A percentile compares a stretch with the other conserved stretches of the same genome.
phyloP scores from a whole-genome alignment of 1,284 basidiomycete species.

The Cutaneotrichosporon sp. region DNA sequence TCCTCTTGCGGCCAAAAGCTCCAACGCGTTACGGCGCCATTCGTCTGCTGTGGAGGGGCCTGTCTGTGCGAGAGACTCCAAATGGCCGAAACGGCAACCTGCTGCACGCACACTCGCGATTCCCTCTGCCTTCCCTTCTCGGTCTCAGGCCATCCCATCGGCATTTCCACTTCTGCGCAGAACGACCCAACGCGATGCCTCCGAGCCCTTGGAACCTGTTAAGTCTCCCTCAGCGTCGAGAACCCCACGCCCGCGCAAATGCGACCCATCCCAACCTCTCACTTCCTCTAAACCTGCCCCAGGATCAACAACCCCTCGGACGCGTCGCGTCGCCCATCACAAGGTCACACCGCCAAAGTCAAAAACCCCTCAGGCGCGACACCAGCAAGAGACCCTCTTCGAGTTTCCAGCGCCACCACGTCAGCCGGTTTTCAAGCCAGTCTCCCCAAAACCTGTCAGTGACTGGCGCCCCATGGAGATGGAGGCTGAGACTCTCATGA shows the following conservation, averaged over 20 bases:
- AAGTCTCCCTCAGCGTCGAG: not conserved
- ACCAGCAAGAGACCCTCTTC: conserved; percentile 23
- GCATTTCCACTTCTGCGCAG: not conserved
- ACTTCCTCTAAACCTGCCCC: not conserved
- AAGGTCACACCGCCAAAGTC: conserved; percentile 27
- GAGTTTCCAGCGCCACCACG: conserved; percentile 21
- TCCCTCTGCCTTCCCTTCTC: conserved; percentile 1
- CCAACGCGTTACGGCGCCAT: conserved; percentile 6
- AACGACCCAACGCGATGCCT: not conserved
- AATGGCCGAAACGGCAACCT: conserved; percentile 6
- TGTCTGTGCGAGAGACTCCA: conserved; percentile 3
- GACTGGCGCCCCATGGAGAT: conserved; percentile 31
- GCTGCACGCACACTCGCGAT: not conserved
- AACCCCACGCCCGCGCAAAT: conserved; percentile 11
- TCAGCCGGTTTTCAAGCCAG: conserved; percentile 18
- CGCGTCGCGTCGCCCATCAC: conserved; percentile 16
- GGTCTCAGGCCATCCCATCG: not conserved
- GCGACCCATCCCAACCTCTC: not conserved
- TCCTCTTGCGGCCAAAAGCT: not conserved
- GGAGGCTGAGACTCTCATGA: conserved; percentile 39
- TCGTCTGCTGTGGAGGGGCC: conserved; percentile 11
- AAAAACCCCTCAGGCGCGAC: conserved; percentile 7
- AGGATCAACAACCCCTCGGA: conserved; percentile 6
- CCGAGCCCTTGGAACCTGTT: not conserved
- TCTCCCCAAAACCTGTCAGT: not conserved